Base-by-base conservation (phyloP, 225 moss, liverwort and hornwort genomes). In the Antitrichia curtipendula region DNA sequence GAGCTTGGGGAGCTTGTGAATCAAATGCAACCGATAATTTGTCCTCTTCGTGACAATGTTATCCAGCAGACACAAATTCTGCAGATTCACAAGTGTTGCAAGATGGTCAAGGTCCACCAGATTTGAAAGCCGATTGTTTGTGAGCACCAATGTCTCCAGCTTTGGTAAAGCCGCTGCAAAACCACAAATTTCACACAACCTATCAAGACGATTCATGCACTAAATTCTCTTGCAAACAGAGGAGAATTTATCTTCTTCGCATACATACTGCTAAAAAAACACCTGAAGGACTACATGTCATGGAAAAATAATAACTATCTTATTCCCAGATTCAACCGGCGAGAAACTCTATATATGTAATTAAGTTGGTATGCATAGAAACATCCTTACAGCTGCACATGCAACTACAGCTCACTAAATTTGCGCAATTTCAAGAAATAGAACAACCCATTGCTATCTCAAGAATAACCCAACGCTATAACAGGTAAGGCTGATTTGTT, bases 71-170 rank as follows among this genome's bases (percentile, higher is more conserved):
- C 96, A 95, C 86, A 99, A 85, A 77, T 92, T 94, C 84, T 95
- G 99, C 90, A 99, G 92, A 90, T 95, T 97, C 90, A 82, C 85
- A 78, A 99, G 93, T 75, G 93, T 50, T 86, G 92, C 92, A 84
- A 99, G 92, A 66, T 96, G 95, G 91, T 99, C 97, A 91, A 99
- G 95, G 91, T 99, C 97, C 93, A 89, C 94, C 94, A 99, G 89
- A 89, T 99, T 99, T 91, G 96, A 91, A 76, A 99, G 91, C 83
- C 99, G 96, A 91, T 99, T 99, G 93, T 99, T 97, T 82, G 99
- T 97, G 71, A 99, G 99, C 83, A 99, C 94, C 91, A 99, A 91
- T 86, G 95, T 95, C 93, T 99, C 95, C 94, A 99, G 88, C 89
- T 97, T 97, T 76, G 97, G 99, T 87, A 99, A 84, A 86, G 89